Base-by-base conservation (phyloP, 139 green algal species). In the Coelastrella sp. region DNA sequence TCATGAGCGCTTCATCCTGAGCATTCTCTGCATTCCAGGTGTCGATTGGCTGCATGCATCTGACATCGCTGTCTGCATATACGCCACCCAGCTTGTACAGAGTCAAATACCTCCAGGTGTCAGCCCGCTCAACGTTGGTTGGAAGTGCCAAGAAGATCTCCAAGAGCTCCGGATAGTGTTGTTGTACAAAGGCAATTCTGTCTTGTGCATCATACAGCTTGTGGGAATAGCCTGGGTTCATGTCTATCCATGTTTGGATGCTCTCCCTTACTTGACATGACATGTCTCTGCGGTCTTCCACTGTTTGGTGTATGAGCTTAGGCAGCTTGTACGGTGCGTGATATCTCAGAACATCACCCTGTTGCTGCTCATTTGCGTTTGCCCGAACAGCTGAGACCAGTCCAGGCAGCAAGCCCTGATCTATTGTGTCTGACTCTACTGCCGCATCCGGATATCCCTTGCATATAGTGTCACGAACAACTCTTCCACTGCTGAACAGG, bases 21-120 rank as follows among this genome's bases (percentile, higher is more conserved):
- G 30, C 30, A 19, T 84, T 27, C 40, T 84, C 78, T 45, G n/a
- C 40, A 34, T 84, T 84, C 78, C 78, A 84, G 27, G 19, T 63
- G 60, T 30, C 40, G 78, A 84, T 84, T 13, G 78, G 60, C 60
- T 84, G 59, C 78, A 84, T 84, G 60, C 78, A 84, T 9, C n/a
- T 51, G 25, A 84, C 78, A 43, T 84, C 78, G 40, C 60, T 75
- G 60, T 84, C 78, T n/a, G 78, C 78, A 71, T 84, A 84, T 27
- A 84, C 78, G 0, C 78, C 78, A 30, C 78, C 78, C 4, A 76
- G 60, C 27, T 74, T 84, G 60, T 84, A 48, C 4, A 84, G 78
- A 5, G 60, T 60, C 23, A 84, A 60, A 38, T 84, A 84, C 9
- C 78, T 38, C 78, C 78, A 84, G 23, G 32, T 72, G 30, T 84